These are phyloP conservation scores for Colletotrichum sansevieriae DNA, from an alignment of 2,329 filamentous ascomycete species.

Conservation along the genomic window DNA sequence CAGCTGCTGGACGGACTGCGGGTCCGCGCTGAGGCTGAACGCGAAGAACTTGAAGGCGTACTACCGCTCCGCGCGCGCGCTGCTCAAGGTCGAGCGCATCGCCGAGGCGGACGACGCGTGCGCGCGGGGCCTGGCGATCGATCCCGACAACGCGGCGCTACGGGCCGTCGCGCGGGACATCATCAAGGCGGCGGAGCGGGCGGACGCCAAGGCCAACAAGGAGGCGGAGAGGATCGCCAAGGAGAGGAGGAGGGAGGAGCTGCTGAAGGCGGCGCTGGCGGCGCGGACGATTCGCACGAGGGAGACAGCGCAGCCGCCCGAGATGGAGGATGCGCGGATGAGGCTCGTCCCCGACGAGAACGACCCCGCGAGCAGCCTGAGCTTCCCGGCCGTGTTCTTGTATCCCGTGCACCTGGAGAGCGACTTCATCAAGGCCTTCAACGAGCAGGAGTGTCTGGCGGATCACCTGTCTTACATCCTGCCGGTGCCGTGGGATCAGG, in stretches of 20 bases:
- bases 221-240: constrained; percentile 69
- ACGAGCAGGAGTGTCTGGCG: constrained; percentile 79
- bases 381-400: constrained; percentile 84
- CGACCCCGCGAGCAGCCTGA: constrained; percentile 78
- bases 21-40: constrained; percentile 82
- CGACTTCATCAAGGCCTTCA: constrained; percentile 91
- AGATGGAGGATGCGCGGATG: constrained; percentile 87
- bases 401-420: constrained; percentile 87
- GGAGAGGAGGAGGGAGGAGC: constrained; percentile 67
- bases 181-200: constrained; percentile 64
- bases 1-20: constrained; percentile 87
- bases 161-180: constrained; percentile 73
- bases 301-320: constrained; percentile 78
- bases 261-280: constrained; percentile 75
- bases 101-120: constrained; percentile 86
- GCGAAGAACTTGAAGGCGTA: constrained; percentile 87
- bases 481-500: constrained; percentile 86
- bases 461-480: constrained; percentile 90
- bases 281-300: constrained; percentile 79
- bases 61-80: constrained; percentile 85
- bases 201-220: constrained; percentile 67
- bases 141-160: constrained; percentile 77
- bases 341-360: constrained; percentile 78
- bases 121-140: constrained; percentile 78
- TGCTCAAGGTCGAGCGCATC: constrained; percentile 83